Evolutionary conservation across 164 flowering plant genomes (phyloP).

Genomic region (Pachysandra terminalis): DNA sequence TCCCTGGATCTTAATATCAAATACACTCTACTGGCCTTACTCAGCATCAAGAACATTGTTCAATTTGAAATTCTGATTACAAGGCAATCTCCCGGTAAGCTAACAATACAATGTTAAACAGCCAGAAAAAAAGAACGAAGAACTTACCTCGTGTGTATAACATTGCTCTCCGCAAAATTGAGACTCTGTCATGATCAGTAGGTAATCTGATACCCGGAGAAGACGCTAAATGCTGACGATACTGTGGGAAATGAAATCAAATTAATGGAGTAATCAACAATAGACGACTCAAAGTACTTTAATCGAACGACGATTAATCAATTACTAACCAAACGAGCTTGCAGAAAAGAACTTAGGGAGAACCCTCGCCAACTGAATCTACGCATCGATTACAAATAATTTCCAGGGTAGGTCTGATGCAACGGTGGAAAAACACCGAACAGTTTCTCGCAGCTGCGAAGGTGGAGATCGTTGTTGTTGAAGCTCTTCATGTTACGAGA

Average conservation of each 20-base stretch:
- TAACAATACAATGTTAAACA: neutral
- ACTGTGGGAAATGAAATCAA: slow-evolving; percentile 13
- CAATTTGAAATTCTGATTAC: no score
- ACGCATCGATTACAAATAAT: neutral
- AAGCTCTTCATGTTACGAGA: no score
- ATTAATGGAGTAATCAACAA: neutral
- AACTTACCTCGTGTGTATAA: slow-evolving; percentile 18
- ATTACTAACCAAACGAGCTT: neutral
- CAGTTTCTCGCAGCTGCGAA: no score
- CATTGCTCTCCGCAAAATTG: slow-evolving; percentile 7
- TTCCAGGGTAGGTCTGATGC: no score
- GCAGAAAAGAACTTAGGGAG: neutral
- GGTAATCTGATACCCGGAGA: slow-evolving; percentile 8
- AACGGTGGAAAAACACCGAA: no score
- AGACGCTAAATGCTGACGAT: slow-evolving; percentile 18
- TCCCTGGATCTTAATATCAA: no score
- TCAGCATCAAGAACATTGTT: no score
- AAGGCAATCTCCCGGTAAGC: neutral
- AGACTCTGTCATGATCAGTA: slow-evolving; percentile 5
- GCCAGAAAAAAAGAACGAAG: neutral
- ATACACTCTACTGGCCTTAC: no score
- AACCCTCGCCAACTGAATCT: neutral
- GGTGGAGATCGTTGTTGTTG: no score
- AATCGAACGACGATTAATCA: neutral
- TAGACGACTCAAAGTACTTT: neutral